Evolutionary conservation across 768 basidiomycete genomes (phyloP).

Genomic region (Rhodocollybia butyracea): DNA sequence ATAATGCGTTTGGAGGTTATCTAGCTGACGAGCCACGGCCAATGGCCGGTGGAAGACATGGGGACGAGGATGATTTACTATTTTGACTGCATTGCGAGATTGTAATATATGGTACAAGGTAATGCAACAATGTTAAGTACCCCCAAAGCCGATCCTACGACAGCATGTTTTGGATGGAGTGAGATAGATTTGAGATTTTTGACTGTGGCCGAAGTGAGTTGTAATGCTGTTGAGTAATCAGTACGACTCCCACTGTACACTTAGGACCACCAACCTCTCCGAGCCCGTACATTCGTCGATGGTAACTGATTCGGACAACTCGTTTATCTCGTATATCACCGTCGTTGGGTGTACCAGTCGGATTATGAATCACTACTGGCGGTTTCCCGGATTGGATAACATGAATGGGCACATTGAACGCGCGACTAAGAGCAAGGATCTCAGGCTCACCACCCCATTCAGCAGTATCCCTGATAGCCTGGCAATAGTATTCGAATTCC

Average conservation of each 20-base stretch:
- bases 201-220: slow-evolving; percentile 73
- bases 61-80: slow-evolving; percentile 66
- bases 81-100: slow-evolving; percentile 34
- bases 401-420: slow-evolving; percentile 82
- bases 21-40: slow-evolving; percentile 71
- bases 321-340: slow-evolving; percentile 28
- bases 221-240: slow-evolving; percentile 60
- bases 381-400: slow-evolving; percentile 85
- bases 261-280: slow-evolving; percentile 70
- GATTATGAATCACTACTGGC: slow-evolving; percentile 79
- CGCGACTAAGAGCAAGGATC: slow-evolving; percentile 82
- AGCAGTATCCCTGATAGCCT: slow-evolving; percentile 74
- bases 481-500: slow-evolving; percentile 75
- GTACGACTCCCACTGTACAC: neutral
- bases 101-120: neutral
- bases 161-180: slow-evolving; percentile 23
- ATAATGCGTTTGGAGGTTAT: slow-evolving; percentile 72
- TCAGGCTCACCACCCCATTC: slow-evolving; percentile 98
- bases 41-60: slow-evolving; percentile 42
- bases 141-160: neutral
- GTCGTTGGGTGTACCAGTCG: slow-evolving; percentile 32
- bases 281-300: slow-evolving; percentile 89
- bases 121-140: neutral
- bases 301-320: slow-evolving; percentile 81
- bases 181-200: slow-evolving; percentile 21